Base-by-base conservation (phyloP, 192 early-diverging fungal genomes). In the Dispira parvispora region DNA sequence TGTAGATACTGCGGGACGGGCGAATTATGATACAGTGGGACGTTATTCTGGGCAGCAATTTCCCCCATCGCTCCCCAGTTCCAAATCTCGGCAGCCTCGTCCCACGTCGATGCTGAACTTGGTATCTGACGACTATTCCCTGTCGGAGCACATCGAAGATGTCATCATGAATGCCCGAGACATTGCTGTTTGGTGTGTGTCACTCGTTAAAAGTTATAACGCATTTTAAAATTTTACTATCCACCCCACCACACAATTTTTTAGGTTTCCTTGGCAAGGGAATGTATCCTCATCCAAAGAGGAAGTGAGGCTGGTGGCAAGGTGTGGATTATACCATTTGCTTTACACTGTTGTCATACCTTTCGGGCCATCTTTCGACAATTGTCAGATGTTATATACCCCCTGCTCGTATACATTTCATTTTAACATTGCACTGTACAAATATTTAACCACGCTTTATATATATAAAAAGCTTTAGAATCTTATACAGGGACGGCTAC, bases 101-200 rank as follows among this genome's bases (percentile, higher is more conserved):
- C 49, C 49, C 3, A 8, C 8, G 16, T 23, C 49, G n/a, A 18
- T 50, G 49, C 49, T 50, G 49, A 23, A 50, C 23, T 50, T 50
- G 23, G 21, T 56, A 1, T 11, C 28, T 4, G 62, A 62, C 11
- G 47, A 46, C 46, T 62, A 62, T 46, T 45, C 45, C 0, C 23
- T 62, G 0, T n/a, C 47, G n/a, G 62, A 62, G 4, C 45, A 62
- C 26, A 21, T 32, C 2, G 46, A 46, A 18, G 62, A 62, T 38
- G 42, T 62, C 14, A 28, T 50, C 10, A 21, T 14, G 11, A 62
- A 62, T 26, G 13, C 47, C 21, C 62, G 28, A 20, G 62, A 62
- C 23, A 62, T 62, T 62, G 62, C 26, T 45, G 9, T 11, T 21
- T 62, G 62, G 62, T 62, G 62, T 50, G 6, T 3, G 11, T 12